These are phyloP conservation scores for Sphaerostilbella broomeana DNA, from an alignment of 2,329 filamentous ascomycete species.

Conservation along the genomic window DNA sequence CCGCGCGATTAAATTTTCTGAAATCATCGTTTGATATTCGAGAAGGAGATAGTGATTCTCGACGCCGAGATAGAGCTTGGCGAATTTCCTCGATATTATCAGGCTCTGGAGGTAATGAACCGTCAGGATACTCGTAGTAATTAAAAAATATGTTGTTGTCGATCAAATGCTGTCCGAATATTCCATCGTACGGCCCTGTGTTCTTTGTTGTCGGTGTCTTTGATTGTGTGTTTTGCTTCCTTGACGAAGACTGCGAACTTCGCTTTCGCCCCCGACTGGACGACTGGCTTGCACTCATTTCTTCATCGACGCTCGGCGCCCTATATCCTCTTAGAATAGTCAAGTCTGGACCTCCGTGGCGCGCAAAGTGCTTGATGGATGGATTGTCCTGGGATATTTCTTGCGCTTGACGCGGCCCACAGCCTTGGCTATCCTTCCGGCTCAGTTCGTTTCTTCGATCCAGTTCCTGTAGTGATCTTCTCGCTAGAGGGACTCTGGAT, in stretches of 20 bases:
- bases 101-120: constrained; percentile 11
- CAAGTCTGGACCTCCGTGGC: constrained; percentile 12
- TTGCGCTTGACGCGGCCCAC: too few species aligned
- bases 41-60: constrained; percentile 31
- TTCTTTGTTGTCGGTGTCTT: constrained; percentile 9
- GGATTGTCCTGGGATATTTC: constrained; percentile 1
- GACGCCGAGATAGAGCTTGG: constrained; percentile 7
- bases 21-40: constrained; percentile 27
- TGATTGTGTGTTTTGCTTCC: constrained; percentile 1
- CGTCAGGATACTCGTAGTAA: constrained; percentile 16
- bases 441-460: background rate
- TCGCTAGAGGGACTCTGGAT: background rate
- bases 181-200: constrained; percentile 17
- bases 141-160: constrained; percentile 13
- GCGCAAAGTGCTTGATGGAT: constrained; percentile 3
- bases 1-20: constrained; percentile 23
- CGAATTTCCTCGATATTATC: constrained; percentile 18
- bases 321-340: background rate
- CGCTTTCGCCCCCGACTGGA: background rate
- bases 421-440: too few species aligned
- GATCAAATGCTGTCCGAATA: constrained; percentile 17
- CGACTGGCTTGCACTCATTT: background rate
- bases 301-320: background rate
- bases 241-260: background rate
- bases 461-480: background rate